phyloP scores from a whole-genome alignment of 1,284 basidiomycete genomes.

The Boletus hoseneyae region DNA sequence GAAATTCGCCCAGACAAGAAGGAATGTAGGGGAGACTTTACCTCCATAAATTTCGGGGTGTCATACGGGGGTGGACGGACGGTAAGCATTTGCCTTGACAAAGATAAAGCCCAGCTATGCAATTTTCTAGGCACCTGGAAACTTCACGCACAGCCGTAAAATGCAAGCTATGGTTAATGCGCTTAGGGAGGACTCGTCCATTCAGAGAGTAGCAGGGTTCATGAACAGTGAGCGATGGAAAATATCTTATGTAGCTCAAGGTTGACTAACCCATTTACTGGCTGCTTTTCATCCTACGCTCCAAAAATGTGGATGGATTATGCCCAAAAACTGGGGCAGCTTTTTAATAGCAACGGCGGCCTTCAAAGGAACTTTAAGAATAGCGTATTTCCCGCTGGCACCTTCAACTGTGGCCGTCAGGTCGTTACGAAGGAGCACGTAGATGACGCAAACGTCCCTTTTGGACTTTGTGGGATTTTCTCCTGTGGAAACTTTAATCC shows the following conservation, averaged over 20 bases:
- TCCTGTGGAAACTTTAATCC: conserved; percentile 5
- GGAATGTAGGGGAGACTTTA: no score
- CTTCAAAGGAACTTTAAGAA: not conserved
- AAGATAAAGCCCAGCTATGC: no score
- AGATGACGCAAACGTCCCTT: conserved; percentile 4
- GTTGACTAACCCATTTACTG: not conserved
- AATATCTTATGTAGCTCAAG: not conserved
- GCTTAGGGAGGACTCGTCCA: no score
- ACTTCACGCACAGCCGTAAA: no score
- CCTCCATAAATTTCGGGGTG: no score
- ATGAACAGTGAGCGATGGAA: not conserved
- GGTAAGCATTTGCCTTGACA: no score
- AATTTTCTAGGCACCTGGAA: no score
- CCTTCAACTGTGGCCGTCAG: not conserved
- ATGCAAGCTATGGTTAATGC: no score
- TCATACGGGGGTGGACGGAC: no score
- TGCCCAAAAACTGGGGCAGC: not conserved
- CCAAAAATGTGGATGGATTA: not conserved
- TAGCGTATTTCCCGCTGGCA: not conserved
- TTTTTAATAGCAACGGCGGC: not conserved
- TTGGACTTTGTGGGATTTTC: conserved; percentile 8
- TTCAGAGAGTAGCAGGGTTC: not conserved
- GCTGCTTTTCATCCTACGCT: not conserved
- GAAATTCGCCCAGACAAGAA: no score
- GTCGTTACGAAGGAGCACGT: not conserved